These are phyloP conservation scores for Paracorniculantispora psalliotae DNA, from an alignment of 2,329 filamentous ascomycete genomes.

Conservation along the genomic window DNA sequence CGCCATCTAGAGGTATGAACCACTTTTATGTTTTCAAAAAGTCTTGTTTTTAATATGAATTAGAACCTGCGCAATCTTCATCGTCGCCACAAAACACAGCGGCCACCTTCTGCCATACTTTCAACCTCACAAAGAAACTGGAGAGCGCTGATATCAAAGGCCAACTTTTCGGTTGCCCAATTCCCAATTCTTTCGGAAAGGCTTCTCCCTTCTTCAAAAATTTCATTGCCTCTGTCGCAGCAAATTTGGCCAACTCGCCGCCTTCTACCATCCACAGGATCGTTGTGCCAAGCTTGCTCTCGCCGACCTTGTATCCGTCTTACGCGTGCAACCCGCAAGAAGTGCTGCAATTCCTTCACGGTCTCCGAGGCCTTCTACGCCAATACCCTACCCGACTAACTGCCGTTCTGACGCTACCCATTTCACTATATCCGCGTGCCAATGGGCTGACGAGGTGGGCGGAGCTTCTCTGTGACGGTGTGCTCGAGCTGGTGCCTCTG, in stretches of 20 bases:
- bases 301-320: constrained; percentile 76
- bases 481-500: constrained; percentile 76
- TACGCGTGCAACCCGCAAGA: constrained; percentile 64
- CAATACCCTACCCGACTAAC: constrained; percentile 61
- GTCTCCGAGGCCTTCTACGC: constrained; percentile 68
- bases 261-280: constrained; percentile 69
- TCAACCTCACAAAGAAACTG: constrained; percentile 65
- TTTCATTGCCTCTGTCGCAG: constrained; percentile 57
- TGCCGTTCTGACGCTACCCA: constrained; percentile 69
- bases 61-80: constrained; percentile 20
- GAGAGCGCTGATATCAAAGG: constrained; percentile 44
- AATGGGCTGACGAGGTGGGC: constrained; percentile 79
- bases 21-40: background rate
- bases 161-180: constrained; percentile 45
- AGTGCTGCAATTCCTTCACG: constrained; percentile 76
- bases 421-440: constrained; percentile 71
- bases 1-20: constrained; percentile 59
- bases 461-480: constrained; percentile 78
- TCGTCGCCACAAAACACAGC: constrained; percentile 17
- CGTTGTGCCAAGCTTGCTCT: constrained; percentile 78
- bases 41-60: background rate
- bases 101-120: constrained; percentile 62
- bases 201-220: constrained; percentile 44
- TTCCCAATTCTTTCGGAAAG: constrained; percentile 30
- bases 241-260: constrained; percentile 52